A percentile compares a stretch with the other conserved stretches of the same genome.
Evolutionary conservation across 2,329 filamentous ascomycete genomes (phyloP).

Genomic region (Chalara sp.): DNA sequence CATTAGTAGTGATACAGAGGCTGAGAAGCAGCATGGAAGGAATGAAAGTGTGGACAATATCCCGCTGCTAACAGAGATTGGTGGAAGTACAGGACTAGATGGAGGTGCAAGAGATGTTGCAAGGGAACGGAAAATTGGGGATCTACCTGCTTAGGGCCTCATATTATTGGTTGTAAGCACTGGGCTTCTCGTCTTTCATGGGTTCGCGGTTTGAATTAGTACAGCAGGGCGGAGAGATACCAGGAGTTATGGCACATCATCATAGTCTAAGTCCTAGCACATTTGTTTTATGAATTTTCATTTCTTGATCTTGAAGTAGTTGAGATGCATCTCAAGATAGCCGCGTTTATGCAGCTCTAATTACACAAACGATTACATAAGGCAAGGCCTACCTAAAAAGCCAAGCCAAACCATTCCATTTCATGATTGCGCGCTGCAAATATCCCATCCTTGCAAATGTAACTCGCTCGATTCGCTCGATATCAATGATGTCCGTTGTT

Average conservation of each 20-base stretch:
- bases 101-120: slow-evolving; percentile 37
- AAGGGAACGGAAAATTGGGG: slow-evolving; percentile 38
- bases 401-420: neutral
- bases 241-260: neutral
- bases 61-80: slow-evolving; percentile 39
- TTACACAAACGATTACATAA: neutral
- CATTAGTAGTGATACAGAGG: slow-evolving; percentile 8
- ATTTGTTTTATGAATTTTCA: neutral
- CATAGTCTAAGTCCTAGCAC: neutral
- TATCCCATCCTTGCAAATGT: no score
- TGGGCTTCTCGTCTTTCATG: neutral
- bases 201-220: neutral
- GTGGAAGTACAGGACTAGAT: slow-evolving; percentile 36
- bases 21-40: slow-evolving; percentile 7
- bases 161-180: slow-evolving; percentile 3
- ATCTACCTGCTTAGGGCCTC: slow-evolving; percentile 18
- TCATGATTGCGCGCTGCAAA: no score
- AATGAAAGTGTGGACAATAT: slow-evolving; percentile 43
- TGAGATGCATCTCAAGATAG: neutral
- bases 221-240: neutral
- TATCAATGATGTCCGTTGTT: no score
- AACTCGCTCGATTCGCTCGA: no score
- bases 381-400: neutral
- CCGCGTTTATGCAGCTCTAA: neutral
- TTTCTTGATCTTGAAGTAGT: neutral